Evolutionary conservation across 192 early-diverging fungal species (phyloP).

Genomic region (Backusella mclennaniae): DNA sequence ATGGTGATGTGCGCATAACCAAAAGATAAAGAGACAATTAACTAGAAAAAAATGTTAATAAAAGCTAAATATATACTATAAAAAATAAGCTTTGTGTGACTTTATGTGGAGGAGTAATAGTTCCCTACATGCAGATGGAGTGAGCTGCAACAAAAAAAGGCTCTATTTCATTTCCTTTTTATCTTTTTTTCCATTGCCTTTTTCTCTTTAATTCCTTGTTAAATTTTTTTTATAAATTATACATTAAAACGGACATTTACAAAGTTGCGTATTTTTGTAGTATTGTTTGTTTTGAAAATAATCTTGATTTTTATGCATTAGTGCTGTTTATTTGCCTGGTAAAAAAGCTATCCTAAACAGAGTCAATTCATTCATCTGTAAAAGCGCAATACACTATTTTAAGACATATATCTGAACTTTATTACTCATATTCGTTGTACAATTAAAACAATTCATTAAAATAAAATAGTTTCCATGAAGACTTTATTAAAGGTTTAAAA

Average conservation of each 20-base stretch:
- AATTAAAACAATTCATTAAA: neutral
- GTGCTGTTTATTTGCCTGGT: neutral
- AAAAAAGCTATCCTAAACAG: neutral
- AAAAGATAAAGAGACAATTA: neutral
- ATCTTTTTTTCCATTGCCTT: neutral
- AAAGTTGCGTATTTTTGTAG: neutral
- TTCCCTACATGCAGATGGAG: neutral
- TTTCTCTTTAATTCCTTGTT: neutral
- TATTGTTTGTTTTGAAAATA: neutral
- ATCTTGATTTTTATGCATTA: neutral
- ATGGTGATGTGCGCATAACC: neutral
- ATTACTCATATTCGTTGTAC: slow-evolving; percentile 3
- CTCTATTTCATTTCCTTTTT: neutral
- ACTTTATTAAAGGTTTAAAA: neutral
- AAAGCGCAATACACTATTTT: neutral
- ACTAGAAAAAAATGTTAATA: neutral
- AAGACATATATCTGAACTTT: neutral
- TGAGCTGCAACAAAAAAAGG: neutral
- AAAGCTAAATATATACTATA: neutral
- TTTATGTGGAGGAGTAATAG: neutral
- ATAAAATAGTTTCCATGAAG: neutral
- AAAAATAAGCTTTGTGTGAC: neutral
- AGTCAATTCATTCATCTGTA: neutral
- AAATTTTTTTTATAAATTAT: neutral
- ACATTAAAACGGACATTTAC: neutral